Base-by-base conservation (phyloP, 345 rosid genomes). In the Firmiana major region DNA sequence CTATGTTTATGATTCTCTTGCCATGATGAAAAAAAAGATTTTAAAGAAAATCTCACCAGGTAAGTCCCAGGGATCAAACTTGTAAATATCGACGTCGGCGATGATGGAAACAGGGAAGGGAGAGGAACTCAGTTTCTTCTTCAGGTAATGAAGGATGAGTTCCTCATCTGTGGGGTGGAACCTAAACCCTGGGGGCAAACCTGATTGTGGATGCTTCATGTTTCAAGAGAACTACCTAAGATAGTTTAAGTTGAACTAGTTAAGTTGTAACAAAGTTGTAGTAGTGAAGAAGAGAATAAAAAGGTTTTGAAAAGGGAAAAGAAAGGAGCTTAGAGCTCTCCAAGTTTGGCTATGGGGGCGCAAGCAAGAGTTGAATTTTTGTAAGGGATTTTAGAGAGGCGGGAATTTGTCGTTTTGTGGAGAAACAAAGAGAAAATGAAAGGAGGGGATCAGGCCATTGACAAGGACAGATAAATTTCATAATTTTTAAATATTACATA, bases 81-180 rank as follows among this genome's bases (percentile, higher is more conserved):
- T 96, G 84, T 96, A 96, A 79, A 96, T 93, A 79, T 96, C 92
- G 9, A 96, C 98, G 74, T 93, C 99, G 0, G 97, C 97, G 31
- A 96, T 91, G 88, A 96, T 88, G 40, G 98, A 93, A 71, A 85
- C 85, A 0, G 97, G 93, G n/a, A 96, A 87, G 1, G 90, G 91
- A 9, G 83, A 60, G 54, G 97, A 93, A 3, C 90, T 65, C 5
- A 91, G 69, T 77, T 91, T 96, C 86, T 87, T 90, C 65, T 68
- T 84, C 1, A 96, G 89, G 86, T 96, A 96, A 84, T 96, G 97
- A 81, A 90, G 93, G 84, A 96, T 92, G 67, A 96, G 98, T 74
- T 96, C 99, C 64, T 96, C 98, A 54, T 96, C 99, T 0, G 99
- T 96, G 11, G 99, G 99, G 84, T 93, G 99, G 80, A 95, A 95